Percentiles rank a stretch among this genome's conserved stretches.
Evolutionary conservation across 2,329 filamentous ascomycete genomes (phyloP).

Genomic region (Helicocarpus griseus): DNA sequence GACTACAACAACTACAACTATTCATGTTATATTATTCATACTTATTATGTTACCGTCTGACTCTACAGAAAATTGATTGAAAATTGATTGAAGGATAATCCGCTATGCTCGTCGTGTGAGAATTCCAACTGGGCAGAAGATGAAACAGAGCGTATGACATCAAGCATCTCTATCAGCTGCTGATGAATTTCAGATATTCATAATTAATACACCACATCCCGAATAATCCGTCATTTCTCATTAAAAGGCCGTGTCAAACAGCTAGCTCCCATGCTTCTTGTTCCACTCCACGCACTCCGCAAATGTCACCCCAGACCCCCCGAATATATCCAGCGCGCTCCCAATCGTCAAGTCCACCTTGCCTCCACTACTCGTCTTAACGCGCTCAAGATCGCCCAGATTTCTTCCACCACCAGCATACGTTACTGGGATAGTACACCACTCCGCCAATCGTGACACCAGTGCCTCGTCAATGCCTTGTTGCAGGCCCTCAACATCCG

Average conservation of each 20-base stretch:
- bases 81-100: too few species aligned
- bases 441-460: slow-evolving; percentile 64
- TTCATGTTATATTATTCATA: too few species aligned
- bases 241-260: neutral
- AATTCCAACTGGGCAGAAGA: too few species aligned
- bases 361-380: slow-evolving; percentile 67
- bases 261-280: slow-evolving; percentile 25
- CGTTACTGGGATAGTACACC: slow-evolving; percentile 88
- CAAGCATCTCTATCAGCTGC: neutral
- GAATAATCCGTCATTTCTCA: neutral
- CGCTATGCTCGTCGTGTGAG: too few species aligned
- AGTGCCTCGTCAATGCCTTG: slow-evolving; percentile 80
- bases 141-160: neutral
- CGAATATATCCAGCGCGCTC: slow-evolving; percentile 92
- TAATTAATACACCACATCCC: neutral
- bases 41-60: too few species aligned
- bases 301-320: slow-evolving; percentile 75
- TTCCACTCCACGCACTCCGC: slow-evolving; percentile 91
- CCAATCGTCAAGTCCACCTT: slow-evolving; percentile 92
- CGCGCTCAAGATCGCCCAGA: slow-evolving; percentile 70
- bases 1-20: neutral
- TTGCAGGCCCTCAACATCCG: slow-evolving; percentile 91
- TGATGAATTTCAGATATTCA: neutral
- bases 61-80: too few species aligned
- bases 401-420: slow-evolving; percentile 90